phyloP scores from a whole-genome alignment of 2,329 filamentous ascomycete species.

The Colletotrichum spinosum region DNA sequence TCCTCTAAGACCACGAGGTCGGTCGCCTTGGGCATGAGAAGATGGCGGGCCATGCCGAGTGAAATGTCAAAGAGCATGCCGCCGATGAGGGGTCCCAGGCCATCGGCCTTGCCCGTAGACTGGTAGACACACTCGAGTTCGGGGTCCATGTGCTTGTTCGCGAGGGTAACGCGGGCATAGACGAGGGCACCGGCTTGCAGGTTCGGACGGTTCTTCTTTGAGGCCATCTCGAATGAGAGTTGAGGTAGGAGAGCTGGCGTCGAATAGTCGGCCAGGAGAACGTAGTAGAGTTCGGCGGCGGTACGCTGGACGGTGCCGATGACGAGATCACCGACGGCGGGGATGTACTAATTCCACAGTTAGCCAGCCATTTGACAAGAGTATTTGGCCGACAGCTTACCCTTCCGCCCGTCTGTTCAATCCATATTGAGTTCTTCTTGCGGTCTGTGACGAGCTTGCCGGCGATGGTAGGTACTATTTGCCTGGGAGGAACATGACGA shows the following conservation, averaged over 20 bases:
- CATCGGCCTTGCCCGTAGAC: slow-evolving; percentile 88
- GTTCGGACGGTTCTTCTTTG: slow-evolving; percentile 89
- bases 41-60: slow-evolving; percentile 81
- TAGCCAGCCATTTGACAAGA: slow-evolving; percentile 41
- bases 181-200: slow-evolving; percentile 81
- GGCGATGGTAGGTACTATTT: slow-evolving; percentile 75
- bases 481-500: slow-evolving; percentile 81
- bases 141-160: slow-evolving; percentile 85
- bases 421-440: slow-evolving; percentile 81
- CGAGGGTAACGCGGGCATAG: slow-evolving; percentile 85
- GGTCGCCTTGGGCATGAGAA: slow-evolving; percentile 74
- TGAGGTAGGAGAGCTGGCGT: slow-evolving; percentile 80
- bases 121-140: slow-evolving; percentile 92
- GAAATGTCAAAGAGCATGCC: slow-evolving; percentile 91
- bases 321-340: slow-evolving; percentile 84
- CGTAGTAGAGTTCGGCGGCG: slow-evolving; percentile 82
- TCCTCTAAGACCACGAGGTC: slow-evolving; percentile 82
- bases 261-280: slow-evolving; percentile 76
- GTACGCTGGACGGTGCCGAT: slow-evolving; percentile 87
- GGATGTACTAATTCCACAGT: slow-evolving; percentile 72
- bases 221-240: slow-evolving; percentile 91
- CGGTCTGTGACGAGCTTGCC: slow-evolving; percentile 75
- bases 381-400: slow-evolving; percentile 57
- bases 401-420: slow-evolving; percentile 77
- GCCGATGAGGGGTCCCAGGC: slow-evolving; percentile 83